A percentile compares a stretch with the other conserved stretches of the same genome.
Evolutionary conservation across 805 yeast genomes (phyloP).

Genomic region (Candida corydali): DNA sequence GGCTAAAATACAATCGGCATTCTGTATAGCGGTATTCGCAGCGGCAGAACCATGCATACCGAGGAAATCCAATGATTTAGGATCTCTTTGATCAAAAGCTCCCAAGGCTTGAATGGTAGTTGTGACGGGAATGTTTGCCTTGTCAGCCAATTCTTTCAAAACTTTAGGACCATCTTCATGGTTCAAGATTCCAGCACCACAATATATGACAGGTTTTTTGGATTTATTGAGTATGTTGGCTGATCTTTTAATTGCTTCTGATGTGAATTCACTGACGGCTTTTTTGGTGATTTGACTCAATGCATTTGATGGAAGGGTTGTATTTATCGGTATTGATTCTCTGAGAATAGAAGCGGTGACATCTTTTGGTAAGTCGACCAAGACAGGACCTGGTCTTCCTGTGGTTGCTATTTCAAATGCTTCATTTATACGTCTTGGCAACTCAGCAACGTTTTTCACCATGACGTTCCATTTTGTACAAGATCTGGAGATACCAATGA

Average conservation of each 20-base stretch:
- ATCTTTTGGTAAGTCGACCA: conserved; percentile 96
- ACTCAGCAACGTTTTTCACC: conserved; percentile 92
- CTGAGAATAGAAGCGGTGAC: conserved; percentile 90
- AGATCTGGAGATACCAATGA: conserved; percentile 91
- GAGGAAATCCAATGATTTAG: conserved; percentile 88
- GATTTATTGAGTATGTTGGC: conserved; percentile 78
- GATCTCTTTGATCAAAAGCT: conserved; percentile 87
- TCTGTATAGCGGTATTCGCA: conserved; percentile 91
- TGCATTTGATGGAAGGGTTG: conserved; percentile 74
- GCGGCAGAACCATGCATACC: conserved; percentile 98
- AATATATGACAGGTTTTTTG: conserved; percentile 84
- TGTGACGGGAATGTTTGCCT: conserved; percentile 92
- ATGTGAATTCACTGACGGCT: conserved; percentile 69
- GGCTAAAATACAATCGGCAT: conserved; percentile 89
- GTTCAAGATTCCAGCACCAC: conserved; percentile 86
- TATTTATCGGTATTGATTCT: conserved; percentile 75
- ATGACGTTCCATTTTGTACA: conserved; percentile 99
- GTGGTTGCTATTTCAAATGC: conserved; percentile 95
- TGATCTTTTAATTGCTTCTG: conserved; percentile 69
- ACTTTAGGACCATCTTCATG: conserved; percentile 74
- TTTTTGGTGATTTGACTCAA: conserved; percentile 65
- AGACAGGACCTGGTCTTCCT: conserved; percentile 98
- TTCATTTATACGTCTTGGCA: conserved; percentile 94
- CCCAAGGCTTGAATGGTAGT: conserved; percentile 94
- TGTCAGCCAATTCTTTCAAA: conserved; percentile 81